Base-by-base conservation (phyloP, 2,329 filamentous ascomycete species). In the Colletotrichum euphorbiae region DNA sequence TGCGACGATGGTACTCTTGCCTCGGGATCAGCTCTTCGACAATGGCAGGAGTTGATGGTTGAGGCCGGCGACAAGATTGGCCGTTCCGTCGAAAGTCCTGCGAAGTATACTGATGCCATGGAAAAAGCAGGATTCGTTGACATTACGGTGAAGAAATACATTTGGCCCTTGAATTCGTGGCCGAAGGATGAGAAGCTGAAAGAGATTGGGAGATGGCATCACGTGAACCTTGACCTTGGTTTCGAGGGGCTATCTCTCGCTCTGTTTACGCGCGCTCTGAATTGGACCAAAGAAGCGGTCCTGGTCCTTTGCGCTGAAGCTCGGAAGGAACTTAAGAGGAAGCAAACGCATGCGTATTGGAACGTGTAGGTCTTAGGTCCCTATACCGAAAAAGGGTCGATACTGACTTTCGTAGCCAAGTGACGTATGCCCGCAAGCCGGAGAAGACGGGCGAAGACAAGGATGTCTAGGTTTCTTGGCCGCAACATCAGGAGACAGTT, bases 181-280 rank as follows among this genome's bases (percentile, higher is more conserved):
- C 69, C 73, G 12, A 69, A 51, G 42, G 71, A 71, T 43, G 43
- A 51, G 12, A 46, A 50, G 6, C 33, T 71, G 12, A 72, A 70
- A 21, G 62, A 66, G 19, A 50, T 69, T 17, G 66, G 55, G 1
- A n/a, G 17, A 3, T 69, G 62, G 61, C 46, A 73, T 7, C 63
- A 72, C 17, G 73, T 76, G 21, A 79, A 78, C 43, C 73, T 79
- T 17, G 38, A 67, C 46, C 69, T 66, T 40, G 79, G 77, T 3
- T 72, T 76, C 31, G 77, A 80, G 71, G 74, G 74, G 5, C 75
- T 80, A 38, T 74, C 72, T 8, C 70, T 80, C 52, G 79, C 76
- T 4, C 69, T 79, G 12, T 76, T 80, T 56, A 81, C 79, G 3
- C 75, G 77, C 8, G 75, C 74, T 38, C 67, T 80, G 33, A 75